phyloP scores from a whole-genome alignment of 805 yeast genomes.

The Suhomyces sp. region DNA sequence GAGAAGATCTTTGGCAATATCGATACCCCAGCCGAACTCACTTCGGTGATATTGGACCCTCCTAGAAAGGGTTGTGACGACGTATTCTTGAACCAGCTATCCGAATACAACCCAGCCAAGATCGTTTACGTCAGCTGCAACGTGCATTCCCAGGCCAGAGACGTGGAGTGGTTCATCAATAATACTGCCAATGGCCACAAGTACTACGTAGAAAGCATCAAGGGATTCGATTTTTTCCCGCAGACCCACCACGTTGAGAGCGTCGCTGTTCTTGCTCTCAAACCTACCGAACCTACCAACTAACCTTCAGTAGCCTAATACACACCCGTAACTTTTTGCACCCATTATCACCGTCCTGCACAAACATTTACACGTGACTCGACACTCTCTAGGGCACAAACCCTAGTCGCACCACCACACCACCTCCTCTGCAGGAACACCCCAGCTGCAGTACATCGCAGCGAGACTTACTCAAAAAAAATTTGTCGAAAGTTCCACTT shows the following conservation, averaged over 20 bases:
- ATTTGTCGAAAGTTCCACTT: conserved; percentile 4
- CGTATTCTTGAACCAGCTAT: conserved; percentile 77
- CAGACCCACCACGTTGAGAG: conserved; percentile 92
- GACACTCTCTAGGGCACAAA: background rate
- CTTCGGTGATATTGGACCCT: conserved; percentile 92
- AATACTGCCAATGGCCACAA: conserved; percentile 58
- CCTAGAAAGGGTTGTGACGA: conserved; percentile 97
- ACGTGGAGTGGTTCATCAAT: conserved; percentile 75
- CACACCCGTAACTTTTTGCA: conserved; percentile 1
- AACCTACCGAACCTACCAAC: background rate
- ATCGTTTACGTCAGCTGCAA: conserved; percentile 96
- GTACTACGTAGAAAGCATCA: conserved; percentile 74
- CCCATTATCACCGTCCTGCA: conserved; percentile 2
- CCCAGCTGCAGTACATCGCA: background rate
- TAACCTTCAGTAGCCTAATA: background rate
- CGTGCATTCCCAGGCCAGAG: conserved; percentile 97
- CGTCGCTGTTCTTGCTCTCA: conserved; percentile 59
- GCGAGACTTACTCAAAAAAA: conserved; percentile 1
- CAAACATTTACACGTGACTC: background rate
- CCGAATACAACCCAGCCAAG: conserved; percentile 77
- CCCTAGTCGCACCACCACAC: background rate
- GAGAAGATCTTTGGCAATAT: conserved; percentile 80
- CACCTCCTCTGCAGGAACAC: conserved; percentile 3
- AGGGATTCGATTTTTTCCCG: conserved; percentile 96
- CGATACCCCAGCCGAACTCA: conserved; percentile 68